Base-by-base conservation (phyloP, 2,329 filamentous ascomycete genomes). In the Penicillium sp. region DNA sequence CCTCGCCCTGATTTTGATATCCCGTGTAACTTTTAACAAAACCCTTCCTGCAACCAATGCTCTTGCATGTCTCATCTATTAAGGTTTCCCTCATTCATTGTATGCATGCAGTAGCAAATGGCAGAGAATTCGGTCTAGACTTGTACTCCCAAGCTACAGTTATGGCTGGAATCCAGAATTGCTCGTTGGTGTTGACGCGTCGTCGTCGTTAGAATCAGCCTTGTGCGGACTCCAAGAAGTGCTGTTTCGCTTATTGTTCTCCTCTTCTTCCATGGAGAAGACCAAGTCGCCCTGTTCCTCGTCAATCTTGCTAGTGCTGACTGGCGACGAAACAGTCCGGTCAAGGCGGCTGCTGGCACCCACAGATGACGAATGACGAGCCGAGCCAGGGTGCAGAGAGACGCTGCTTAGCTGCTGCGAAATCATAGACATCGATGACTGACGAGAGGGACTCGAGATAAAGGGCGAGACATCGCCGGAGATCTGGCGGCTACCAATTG, bases 341-440 rank as follows among this genome's bases (percentile, higher is more conserved):
- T 75, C 72, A 19, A 74, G 59, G 28, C 71, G 69, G 42, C 58
- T 64, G 43, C 26, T 28, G 8, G 9, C 9, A 28, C 26, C 9
- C 15, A 60, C 49, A 22, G 68, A 62, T 26, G 66, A 60, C 42
- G n/a, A n/a, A n/a, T 65, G 68, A 8, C 70, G 68, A 17, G 64
- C 65, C 15, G 65, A 64, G 38, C 62, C 63, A 28, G 72, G 71
- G 49, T 75, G 69, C 31, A 75, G 64, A 6, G 68, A 72, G 55
- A 71, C 65, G 49, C 69, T 63, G 45, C 65, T 62, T 15, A 80
- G 62, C 56, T 79, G 79, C 60, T 81, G 77, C 40, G 77, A 80
- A 47, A 83, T 77, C 73, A 80, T 80, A 45, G 77, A 79, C 73
- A 81, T 80, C 15, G 77, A 77, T 4, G 76, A 71, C 58, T 80